These are phyloP conservation scores for Xylariaceae sp. DNA, from an alignment of 2,329 filamentous ascomycete genomes.

Conservation along the genomic window DNA sequence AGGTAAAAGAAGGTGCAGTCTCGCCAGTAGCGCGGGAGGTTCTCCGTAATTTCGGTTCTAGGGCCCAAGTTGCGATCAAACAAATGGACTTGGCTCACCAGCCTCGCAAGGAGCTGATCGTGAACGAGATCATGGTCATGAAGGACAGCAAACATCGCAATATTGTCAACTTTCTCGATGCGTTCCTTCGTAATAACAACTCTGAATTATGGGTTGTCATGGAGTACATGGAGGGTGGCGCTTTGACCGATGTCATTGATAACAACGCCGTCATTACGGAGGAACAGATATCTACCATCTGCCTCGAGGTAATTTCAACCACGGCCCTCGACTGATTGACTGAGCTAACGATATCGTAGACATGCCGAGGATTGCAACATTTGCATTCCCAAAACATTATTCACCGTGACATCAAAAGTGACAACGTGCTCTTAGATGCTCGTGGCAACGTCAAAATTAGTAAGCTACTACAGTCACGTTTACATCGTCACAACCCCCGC, in stretches of 20 bases:
- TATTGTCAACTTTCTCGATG: conserved; percentile 98
- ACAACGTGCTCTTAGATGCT: conserved; percentile 93
- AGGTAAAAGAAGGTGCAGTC: conserved; percentile 84
- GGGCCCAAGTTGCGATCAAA: conserved; percentile 95
- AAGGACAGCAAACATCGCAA: conserved; percentile 98
- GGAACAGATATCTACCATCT: conserved; percentile 97
- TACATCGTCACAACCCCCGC: conserved; percentile 14
- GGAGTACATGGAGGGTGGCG: conserved; percentile 99
- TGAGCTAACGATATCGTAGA: conserved; percentile 53
- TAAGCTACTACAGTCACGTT: conserved; percentile 47
- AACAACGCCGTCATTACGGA: conserved; percentile 93
- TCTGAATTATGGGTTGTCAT: conserved; percentile 99
- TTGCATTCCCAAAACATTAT: conserved; percentile 96
- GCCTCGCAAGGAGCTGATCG: conserved; percentile 94
- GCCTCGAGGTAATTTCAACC: conserved; percentile 71
- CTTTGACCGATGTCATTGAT: conserved; percentile 96
- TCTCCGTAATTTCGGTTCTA: conserved; percentile 72
- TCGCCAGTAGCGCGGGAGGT: conserved; percentile 77
- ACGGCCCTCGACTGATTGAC: background rate
- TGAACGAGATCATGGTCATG: conserved; percentile 99
- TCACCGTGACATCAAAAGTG: conserved; percentile 98
- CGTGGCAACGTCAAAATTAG: conserved; percentile 97
- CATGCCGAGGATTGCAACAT: conserved; percentile 91
- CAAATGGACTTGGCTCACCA: conserved; percentile 99
- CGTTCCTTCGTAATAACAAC: conserved; percentile 92